Conservation (phyloP, 768 basidiomycete species). For the Amanita phalloides region DNA sequence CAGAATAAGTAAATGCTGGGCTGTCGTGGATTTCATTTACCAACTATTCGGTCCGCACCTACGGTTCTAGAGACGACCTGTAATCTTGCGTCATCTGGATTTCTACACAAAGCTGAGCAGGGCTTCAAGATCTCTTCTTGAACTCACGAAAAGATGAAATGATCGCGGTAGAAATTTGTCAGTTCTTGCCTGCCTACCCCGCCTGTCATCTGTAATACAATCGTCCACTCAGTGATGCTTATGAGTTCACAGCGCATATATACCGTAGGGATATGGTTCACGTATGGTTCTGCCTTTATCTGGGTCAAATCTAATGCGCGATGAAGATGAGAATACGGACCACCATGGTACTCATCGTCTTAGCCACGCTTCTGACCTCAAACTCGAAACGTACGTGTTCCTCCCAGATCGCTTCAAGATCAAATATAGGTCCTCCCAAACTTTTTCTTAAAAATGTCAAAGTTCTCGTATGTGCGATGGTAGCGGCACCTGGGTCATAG, state of each 20-base stretch:
- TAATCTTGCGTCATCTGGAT: conserved; percentile 34
- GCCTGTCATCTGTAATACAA: conserved; percentile 35
- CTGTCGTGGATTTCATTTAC: conserved; percentile 14
- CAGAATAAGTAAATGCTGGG: not conserved
- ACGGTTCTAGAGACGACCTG: conserved; percentile 40
- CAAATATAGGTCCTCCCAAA: conserved; percentile 40
- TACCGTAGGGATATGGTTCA: conserved; percentile 48
- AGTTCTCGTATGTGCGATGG: conserved; percentile 34
- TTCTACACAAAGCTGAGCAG: conserved; percentile 17
- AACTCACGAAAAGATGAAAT: conserved; percentile 41
- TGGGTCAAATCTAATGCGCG: not conserved
- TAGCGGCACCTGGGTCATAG: conserved; percentile 30
- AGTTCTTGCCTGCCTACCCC: conserved; percentile 40
- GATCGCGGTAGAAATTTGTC: conserved; percentile 44
- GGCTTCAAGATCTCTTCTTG: not conserved
- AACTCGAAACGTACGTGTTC: conserved; percentile 50
- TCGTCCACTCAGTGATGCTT: not conserved
- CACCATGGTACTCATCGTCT: conserved; percentile 49
- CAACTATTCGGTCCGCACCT: conserved; percentile 40
- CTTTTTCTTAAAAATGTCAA: conserved; percentile 33
- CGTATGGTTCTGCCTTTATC: conserved; percentile 42
- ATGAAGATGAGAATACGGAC: conserved; percentile 17
- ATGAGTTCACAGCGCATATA: not conserved
- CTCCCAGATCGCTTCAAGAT: conserved; percentile 52
- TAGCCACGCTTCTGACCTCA: conserved; percentile 34